phyloP scores from a whole-genome alignment of 441 rosid genomes.

The Bruguiera hainesii region DNA sequence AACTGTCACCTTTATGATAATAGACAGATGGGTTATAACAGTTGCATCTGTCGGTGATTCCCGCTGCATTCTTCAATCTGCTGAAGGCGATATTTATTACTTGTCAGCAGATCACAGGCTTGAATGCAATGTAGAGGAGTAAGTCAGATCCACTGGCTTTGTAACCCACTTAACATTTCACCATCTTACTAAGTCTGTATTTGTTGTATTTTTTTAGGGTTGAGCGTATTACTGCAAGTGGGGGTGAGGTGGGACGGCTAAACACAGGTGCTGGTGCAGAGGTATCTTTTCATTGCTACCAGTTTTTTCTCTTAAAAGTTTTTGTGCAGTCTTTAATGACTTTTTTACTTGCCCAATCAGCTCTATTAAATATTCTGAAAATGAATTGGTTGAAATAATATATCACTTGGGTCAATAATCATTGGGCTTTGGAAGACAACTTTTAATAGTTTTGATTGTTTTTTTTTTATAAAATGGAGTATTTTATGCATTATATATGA shows the following conservation, averaged over 20 bases:
- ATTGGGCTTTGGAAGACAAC: neutral
- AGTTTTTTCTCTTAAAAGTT: slow-evolving; percentile 10
- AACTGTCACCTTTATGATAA: slow-evolving; percentile 85
- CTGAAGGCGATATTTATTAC: slow-evolving; percentile 84
- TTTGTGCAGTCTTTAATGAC: neutral
- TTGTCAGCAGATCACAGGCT: slow-evolving; percentile 97
- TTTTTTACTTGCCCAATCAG: neutral
- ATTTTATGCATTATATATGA: no score
- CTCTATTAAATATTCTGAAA: no score
- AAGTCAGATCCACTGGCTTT: slow-evolving; percentile 30
- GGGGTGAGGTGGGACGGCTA: slow-evolving; percentile 98
- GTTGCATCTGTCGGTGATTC: slow-evolving; percentile 99
- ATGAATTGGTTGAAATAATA: neutral
- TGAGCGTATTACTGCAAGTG: slow-evolving; percentile 89
- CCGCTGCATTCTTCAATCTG: slow-evolving; percentile 92
- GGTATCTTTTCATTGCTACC: slow-evolving; percentile 44
- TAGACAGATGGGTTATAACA: slow-evolving; percentile 89
- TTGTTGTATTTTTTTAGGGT: slow-evolving; percentile 47
- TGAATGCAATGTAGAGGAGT: slow-evolving; percentile 94
- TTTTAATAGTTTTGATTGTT: neutral
- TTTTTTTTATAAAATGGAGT: no score
- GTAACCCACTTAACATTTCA: slow-evolving; percentile 12
- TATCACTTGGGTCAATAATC: neutral
- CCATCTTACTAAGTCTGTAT: slow-evolving; percentile 17
- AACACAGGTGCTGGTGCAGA: slow-evolving; percentile 96